These are phyloP conservation scores for Ceratopteris richardii DNA, from an alignment of 75 land plant species.

Conservation along the genomic window DNA sequence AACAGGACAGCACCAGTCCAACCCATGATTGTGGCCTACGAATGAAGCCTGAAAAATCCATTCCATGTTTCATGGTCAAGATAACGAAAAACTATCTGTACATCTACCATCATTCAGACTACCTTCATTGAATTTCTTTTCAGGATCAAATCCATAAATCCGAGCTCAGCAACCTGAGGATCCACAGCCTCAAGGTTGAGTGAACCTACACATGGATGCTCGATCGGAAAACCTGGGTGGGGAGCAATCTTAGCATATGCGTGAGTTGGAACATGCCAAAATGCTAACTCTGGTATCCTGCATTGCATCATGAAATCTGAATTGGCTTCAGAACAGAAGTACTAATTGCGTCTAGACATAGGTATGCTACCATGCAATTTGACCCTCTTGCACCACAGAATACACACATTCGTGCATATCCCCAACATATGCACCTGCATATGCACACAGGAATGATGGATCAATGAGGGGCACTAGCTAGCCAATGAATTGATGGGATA, in stretches of 20 bases:
- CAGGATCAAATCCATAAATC: slow-evolving; percentile 61
- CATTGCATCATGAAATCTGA: slow-evolving; percentile 3
- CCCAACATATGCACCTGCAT: too few species aligned
- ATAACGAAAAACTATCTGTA: too few species aligned
- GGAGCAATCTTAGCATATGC: slow-evolving; percentile 55
- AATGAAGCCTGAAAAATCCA: slow-evolving; percentile 51
- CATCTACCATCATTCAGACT: too few species aligned
- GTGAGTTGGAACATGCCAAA: slow-evolving; percentile 92
- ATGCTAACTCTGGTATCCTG: slow-evolving; percentile 85
- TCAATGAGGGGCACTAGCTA: too few species aligned
- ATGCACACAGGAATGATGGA: too few species aligned
- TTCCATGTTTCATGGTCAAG: too few species aligned
- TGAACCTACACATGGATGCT: slow-evolving; percentile 76
- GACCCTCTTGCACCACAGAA: too few species aligned
- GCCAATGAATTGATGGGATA: too few species aligned
- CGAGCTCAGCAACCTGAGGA: slow-evolving; percentile 68
- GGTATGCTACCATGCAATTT: too few species aligned
- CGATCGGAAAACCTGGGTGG: slow-evolving; percentile 11
- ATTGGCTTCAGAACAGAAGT: not conserved
- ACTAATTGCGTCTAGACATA: too few species aligned
- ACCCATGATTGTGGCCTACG: slow-evolving; percentile 94
- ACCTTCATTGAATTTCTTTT: slow-evolving; percentile 79
- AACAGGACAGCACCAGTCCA: slow-evolving; percentile 96
- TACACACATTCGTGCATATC: too few species aligned
- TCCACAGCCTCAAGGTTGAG: slow-evolving; percentile 70